Percentiles rank a stretch among this genome's conserved stretches.
These are phyloP conservation scores for Calocybe gangraenosa DNA, from an alignment of 768 basidiomycete genomes.

Conservation along the genomic window DNA sequence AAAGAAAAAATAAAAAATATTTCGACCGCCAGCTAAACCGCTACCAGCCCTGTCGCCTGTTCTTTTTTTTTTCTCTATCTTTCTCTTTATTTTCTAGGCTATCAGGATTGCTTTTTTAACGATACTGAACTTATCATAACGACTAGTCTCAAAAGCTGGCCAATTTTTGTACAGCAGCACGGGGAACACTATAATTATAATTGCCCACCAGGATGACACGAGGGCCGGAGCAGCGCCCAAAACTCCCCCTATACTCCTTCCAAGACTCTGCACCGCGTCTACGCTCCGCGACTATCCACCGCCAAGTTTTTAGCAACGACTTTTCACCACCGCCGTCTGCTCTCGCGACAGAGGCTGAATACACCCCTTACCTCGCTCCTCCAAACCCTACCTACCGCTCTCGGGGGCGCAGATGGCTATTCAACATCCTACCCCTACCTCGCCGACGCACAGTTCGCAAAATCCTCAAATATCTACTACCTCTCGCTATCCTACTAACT, in stretches of 20 bases:
- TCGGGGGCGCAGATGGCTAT: conserved; percentile 18
- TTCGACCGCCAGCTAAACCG: too few species aligned
- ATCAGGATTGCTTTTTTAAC: too few species aligned
- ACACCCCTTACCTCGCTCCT: conserved; percentile 17
- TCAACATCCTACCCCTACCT: conserved; percentile 21
- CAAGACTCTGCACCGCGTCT: conserved; percentile 26
- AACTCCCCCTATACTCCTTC: conserved; percentile 40
- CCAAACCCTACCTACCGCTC: conserved; percentile 23
- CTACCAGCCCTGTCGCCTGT: too few species aligned
- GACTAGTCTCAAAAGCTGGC: too few species aligned
- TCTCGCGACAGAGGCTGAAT: conserved; percentile 15
- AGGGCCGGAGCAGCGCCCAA: conserved; percentile 41
- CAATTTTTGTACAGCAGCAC: too few species aligned
- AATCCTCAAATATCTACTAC: conserved; percentile 41
- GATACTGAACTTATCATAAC: too few species aligned
- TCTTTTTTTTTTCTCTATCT: too few species aligned
- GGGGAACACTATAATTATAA: too few species aligned
- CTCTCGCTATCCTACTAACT: conserved; percentile 32
- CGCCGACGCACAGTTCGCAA: conserved; percentile 30
- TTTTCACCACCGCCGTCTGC: conserved; percentile 21
- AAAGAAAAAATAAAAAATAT: too few species aligned
- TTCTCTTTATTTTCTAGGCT: too few species aligned
- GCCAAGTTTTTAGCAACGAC: conserved; percentile 12
- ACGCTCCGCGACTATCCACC: conserved; percentile 21
- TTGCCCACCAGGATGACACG: too few species aligned